Percentiles rank a stretch among this genome's conserved stretches.
Conservation (phyloP, 352 stramenopile genomes). For the Pilasporangium apinafurcum region DNA sequence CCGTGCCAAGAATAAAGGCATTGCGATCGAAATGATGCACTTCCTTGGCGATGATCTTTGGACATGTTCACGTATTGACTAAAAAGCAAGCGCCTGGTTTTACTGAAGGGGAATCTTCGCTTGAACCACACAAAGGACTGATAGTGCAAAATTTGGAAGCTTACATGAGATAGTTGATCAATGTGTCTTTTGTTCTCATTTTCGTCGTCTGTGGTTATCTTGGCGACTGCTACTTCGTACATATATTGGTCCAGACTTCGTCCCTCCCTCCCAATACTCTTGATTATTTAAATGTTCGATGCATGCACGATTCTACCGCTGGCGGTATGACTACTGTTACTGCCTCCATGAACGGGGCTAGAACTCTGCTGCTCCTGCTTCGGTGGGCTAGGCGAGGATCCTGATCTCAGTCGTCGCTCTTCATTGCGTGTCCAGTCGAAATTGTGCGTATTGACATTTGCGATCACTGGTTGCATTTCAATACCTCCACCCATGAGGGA, state of each 20-base stretch:
- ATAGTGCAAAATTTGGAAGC: too few relatives aligned
- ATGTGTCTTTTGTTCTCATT: too few relatives aligned
- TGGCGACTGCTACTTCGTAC: too few relatives aligned
- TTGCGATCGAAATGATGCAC: slow-evolving; percentile 95
- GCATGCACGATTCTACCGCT: too few relatives aligned
- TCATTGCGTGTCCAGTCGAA: slow-evolving; percentile 73
- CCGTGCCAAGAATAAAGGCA: slow-evolving; percentile 93
- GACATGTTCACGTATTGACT: slow-evolving; percentile 79
- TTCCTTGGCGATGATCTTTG: slow-evolving; percentile 97
- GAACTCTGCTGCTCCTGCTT: slow-evolving; percentile 5
- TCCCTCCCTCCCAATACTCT: too few relatives aligned
- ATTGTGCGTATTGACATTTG: slow-evolving; percentile 75
- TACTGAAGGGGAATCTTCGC: too few relatives aligned
- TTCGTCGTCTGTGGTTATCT: too few relatives aligned
- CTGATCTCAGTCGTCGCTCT: slow-evolving; percentile 20
- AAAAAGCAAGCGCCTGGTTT: slow-evolving; percentile 4
- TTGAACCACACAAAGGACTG: too few relatives aligned
- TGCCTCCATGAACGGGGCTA: too few relatives aligned
- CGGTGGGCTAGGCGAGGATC: slow-evolving; percentile 26
- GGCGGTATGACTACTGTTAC: neutral
- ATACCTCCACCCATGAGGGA: slow-evolving; percentile 83
- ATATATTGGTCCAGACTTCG: too few relatives aligned
- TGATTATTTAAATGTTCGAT: too few relatives aligned
- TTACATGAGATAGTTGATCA: too few relatives aligned
- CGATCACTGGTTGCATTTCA: slow-evolving; percentile 55